Evolutionary conservation across 306 rosid genomes (phyloP).

Genomic region (Cicer pinnatifidum): DNA sequence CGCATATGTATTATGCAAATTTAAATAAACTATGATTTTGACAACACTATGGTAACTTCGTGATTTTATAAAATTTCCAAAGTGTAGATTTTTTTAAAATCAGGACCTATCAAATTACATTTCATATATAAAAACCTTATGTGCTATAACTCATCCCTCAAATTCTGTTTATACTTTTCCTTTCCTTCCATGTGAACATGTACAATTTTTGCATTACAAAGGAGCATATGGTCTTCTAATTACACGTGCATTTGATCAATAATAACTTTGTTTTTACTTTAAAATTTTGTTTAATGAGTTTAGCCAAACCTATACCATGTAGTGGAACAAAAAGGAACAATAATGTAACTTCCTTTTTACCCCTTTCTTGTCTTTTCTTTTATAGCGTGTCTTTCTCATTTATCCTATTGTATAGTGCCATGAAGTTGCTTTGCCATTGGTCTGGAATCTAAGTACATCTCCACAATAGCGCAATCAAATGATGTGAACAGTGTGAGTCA

Average conservation of each 20-base stretch:
- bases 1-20: no score
- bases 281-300: not conserved
- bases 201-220: conserved; percentile 4
- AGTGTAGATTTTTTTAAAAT: no score
- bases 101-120: no score
- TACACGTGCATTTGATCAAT: not conserved
- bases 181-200: no score
- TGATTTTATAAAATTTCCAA: no score
- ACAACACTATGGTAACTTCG: no score
- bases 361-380: not conserved
- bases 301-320: not conserved
- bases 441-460: conserved; percentile 12
- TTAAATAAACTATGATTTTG: no score
- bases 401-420: conserved; percentile 20
- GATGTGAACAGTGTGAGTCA: conserved; percentile 9
- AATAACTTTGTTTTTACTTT: not conserved
- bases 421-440: conserved; percentile 30
- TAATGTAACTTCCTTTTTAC: conserved; percentile 22
- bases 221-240: not conserved
- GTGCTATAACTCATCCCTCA: no score
- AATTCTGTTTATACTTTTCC: no score
- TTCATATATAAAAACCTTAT: no score
- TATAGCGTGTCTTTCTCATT: not conserved
- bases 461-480: conserved; percentile 13
- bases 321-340: conserved; percentile 30